phyloP scores from a whole-genome alignment of 129 eudicot species.

The Centaurea solstitialis region DNA sequence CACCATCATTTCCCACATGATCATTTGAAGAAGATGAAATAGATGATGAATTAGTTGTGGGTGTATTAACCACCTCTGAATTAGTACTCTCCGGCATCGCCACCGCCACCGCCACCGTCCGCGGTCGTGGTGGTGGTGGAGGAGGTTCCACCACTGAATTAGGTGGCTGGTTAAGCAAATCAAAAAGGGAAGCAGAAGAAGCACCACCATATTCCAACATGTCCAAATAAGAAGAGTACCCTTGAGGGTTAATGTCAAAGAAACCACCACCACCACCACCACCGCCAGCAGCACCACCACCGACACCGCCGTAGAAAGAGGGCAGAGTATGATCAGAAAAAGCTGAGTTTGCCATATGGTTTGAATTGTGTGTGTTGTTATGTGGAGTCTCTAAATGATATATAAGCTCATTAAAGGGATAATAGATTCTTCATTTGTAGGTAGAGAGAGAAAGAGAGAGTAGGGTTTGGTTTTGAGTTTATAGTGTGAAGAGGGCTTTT shows the following conservation, averaged over 20 bases:
- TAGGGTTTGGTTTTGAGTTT: slow-evolving; percentile 21
- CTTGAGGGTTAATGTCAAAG: slow-evolving; percentile 34
- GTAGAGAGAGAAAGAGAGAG: slow-evolving; percentile 23
- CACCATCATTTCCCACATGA: slow-evolving; percentile 38
- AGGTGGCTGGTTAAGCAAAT: slow-evolving; percentile 42
- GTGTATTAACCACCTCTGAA: slow-evolving; percentile 67
- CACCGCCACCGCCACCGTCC: slow-evolving; percentile 27
- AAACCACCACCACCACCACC: slow-evolving; percentile 21
- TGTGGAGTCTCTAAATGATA: slow-evolving; percentile 15
- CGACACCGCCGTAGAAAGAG: slow-evolving; percentile 8
- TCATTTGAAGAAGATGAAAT: slow-evolving; percentile 74
- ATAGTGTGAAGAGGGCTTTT: slow-evolving; percentile 23
- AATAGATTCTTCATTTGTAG: slow-evolving; percentile 44
- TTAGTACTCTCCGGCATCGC: slow-evolving; percentile 28
- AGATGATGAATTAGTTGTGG: slow-evolving; percentile 61
- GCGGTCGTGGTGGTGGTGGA: slow-evolving; percentile 10
- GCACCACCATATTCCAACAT: slow-evolving; percentile 42
- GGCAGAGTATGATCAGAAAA: slow-evolving; percentile 48
- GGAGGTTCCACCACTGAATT: not conserved
- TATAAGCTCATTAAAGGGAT: slow-evolving; percentile 30
- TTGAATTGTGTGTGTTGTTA: not conserved
- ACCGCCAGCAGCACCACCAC: slow-evolving; percentile 11
- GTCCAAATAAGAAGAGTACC: slow-evolving; percentile 41
- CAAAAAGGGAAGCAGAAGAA: slow-evolving; percentile 43
- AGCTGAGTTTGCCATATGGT: slow-evolving; percentile 31